Base-by-base conservation (phyloP, 2,329 filamentous ascomycete genomes). In the Talaromyces amestolkiae region DNA sequence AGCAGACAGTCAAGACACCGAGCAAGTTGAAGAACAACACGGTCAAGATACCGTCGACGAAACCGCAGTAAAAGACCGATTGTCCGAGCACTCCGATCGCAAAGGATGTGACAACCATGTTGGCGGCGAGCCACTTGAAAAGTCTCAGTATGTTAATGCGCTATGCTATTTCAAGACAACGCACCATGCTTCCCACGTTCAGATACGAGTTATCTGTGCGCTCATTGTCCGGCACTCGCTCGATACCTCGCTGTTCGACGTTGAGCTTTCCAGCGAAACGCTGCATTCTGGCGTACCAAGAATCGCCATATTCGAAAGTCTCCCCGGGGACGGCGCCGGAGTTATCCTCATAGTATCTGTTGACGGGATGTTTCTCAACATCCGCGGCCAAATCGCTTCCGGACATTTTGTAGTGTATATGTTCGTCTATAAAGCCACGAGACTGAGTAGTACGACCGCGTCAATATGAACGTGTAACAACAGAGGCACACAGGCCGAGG, bases 71-170 rank as follows among this genome's bases (percentile, higher is more conserved):
- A 77, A 92, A 93, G 27, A 91, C 77, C 9, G 87, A 84, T n/a
- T 87, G 83, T 1, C 86, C 88, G 6, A 91, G 84, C 19, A 90
- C 86, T 54, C 90, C 91, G 64, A 93, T 89, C 58, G 91, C 90
- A 72, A 93, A 92, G 15, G 89, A 88, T 27, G 87, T 89, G 58
- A 92, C 87, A 62, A 91, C 89, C 87, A 93, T 87, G 78, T 93
- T 93, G 72, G 89, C 89, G 1, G 89, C 89, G 53, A 91, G 81
- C 90, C 90, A 93, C 87, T 90, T 68, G 64, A 75, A 68, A 72
- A 47, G 33, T 63, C 61, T 63, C 39, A 63, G 61, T 63, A 58
- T 49, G 27, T 63, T n/a, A 47, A 24, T 37, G 47, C 56, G 59
- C 56, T 8, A 68, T 63, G 45, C 67, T 64, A 61, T 68, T 24